Percentiles rank a stretch among this genome's conserved stretches.
phyloP scores from a whole-genome alignment of 306 rosid species.

The Trichosanthes cucumerina region DNA sequence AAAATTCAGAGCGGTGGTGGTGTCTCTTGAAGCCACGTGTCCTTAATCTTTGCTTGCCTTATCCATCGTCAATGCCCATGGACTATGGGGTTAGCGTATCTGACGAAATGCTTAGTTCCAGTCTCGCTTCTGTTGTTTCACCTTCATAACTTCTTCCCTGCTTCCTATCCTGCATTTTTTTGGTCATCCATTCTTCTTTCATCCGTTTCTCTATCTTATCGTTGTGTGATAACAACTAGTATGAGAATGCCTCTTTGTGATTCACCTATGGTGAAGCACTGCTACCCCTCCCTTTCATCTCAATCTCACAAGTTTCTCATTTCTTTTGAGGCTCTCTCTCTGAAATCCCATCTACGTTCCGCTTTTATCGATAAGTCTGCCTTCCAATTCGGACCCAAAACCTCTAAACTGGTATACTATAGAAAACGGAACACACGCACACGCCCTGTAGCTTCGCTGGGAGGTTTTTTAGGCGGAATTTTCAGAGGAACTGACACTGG shows the following conservation, averaged over 20 bases:
- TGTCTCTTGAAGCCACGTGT: background rate
- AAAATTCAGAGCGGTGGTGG: background rate
- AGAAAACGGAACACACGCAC: conserved; percentile 13
- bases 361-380: conserved; percentile 20
- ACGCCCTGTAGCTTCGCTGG: conserved; percentile 50
- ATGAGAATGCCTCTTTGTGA: conserved; percentile 45
- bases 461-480: conserved; percentile 77
- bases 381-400: conserved; percentile 14
- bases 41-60: background rate
- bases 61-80: background rate
- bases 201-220: background rate
- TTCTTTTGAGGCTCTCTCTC: conserved; percentile 1
- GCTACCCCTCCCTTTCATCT: conserved; percentile 27
- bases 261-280: conserved; percentile 25
- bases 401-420: conserved; percentile 15
- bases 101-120: background rate
- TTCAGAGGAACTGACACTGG: conserved; percentile 81
- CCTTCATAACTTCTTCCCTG: background rate
- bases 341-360: conserved; percentile 25
- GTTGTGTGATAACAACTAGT: background rate
- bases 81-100: background rate
- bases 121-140: background rate
- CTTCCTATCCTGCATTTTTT: background rate
- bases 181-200: background rate
- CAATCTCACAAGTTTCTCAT: conserved; percentile 23